Evolutionary conservation across 495 filamentous ascomycete genomes (phyloP).

Genomic region (Penicillium atrosanguineum): DNA sequence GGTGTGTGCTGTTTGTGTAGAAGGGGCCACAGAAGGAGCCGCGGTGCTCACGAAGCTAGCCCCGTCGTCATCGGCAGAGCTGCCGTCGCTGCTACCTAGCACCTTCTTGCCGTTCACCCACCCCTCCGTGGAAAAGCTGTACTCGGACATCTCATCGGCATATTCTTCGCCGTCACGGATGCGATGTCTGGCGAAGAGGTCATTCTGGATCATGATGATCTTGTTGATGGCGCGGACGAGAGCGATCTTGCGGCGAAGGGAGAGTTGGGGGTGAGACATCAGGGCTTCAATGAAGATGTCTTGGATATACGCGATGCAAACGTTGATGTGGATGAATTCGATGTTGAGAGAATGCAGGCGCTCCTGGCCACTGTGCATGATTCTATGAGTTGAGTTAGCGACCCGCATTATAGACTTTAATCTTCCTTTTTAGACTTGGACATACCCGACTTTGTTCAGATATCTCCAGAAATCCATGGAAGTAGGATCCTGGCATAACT

Average conservation of each 20-base stretch:
- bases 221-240: conserved; percentile 63
- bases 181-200: conserved; percentile 75
- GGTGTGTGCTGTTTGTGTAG: background rate
- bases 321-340: conserved; percentile 74
- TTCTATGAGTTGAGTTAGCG: conserved; percentile 29
- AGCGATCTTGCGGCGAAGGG: conserved; percentile 61
- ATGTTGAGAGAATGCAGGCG: conserved; percentile 64
- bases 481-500: conserved; percentile 66
- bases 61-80: conserved; percentile 34
- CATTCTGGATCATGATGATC: conserved; percentile 73
- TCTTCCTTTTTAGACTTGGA: background rate
- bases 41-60: conserved; percentile 29
- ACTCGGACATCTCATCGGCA: conserved; percentile 55
- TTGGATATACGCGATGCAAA: conserved; percentile 64
- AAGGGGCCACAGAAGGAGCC: conserved; percentile 14
- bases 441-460: conserved; percentile 69
- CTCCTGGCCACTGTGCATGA: conserved; percentile 69
- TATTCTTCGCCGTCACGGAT: conserved; percentile 70
- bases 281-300: conserved; percentile 73
- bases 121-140: conserved; percentile 56
- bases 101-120: conserved; percentile 54
- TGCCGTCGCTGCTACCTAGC: conserved; percentile 33
- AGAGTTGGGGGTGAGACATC: conserved; percentile 63
- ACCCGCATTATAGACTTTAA: background rate
- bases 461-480: conserved; percentile 77